Percentiles rank a stretch among this genome's conserved stretches.
phyloP scores from a whole-genome alignment of 1,139 yeast species.

The Pichia sp. region DNA sequence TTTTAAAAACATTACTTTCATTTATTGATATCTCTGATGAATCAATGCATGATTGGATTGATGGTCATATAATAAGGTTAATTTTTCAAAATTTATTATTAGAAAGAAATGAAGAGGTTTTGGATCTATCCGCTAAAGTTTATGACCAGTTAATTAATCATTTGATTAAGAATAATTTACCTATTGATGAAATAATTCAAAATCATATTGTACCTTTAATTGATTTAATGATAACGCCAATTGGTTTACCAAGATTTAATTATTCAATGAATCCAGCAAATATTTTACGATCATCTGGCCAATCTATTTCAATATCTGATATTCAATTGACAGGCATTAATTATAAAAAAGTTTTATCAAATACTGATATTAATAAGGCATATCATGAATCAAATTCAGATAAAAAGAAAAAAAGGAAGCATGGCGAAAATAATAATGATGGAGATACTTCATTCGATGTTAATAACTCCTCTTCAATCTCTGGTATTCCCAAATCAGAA shows the following conservation, averaged over 20 bases:
- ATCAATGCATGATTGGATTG: slow-evolving; percentile 69
- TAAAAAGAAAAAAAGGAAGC: slow-evolving; percentile 18
- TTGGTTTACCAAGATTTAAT: slow-evolving; percentile 86
- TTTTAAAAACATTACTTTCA: slow-evolving; percentile 71
- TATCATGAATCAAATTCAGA: slow-evolving; percentile 10
- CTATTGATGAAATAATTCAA: slow-evolving; percentile 44
- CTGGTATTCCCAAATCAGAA: slow-evolving; percentile 46
- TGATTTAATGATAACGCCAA: slow-evolving; percentile 80
- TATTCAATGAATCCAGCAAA: slow-evolving; percentile 74
- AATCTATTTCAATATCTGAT: slow-evolving; percentile 34
- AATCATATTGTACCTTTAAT: slow-evolving; percentile 58
- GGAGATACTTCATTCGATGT: neutral
- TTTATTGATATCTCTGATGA: slow-evolving; percentile 67
- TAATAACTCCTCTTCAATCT: neutral
- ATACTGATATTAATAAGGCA: neutral
- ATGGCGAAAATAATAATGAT: slow-evolving; percentile 10
- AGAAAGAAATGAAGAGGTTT: slow-evolving; percentile 77
- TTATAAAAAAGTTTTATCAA: slow-evolving; percentile 18
- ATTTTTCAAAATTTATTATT: slow-evolving; percentile 81
- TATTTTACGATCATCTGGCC: slow-evolving; percentile 78
- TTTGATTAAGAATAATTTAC: slow-evolving; percentile 28
- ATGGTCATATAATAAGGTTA: slow-evolving; percentile 63
- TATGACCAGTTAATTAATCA: slow-evolving; percentile 54
- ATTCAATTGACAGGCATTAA: slow-evolving; percentile 26
- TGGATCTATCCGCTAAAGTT: slow-evolving; percentile 56